Base-by-base conservation (phyloP, 257 asterid species). In the Capsicum chinense region DNA sequence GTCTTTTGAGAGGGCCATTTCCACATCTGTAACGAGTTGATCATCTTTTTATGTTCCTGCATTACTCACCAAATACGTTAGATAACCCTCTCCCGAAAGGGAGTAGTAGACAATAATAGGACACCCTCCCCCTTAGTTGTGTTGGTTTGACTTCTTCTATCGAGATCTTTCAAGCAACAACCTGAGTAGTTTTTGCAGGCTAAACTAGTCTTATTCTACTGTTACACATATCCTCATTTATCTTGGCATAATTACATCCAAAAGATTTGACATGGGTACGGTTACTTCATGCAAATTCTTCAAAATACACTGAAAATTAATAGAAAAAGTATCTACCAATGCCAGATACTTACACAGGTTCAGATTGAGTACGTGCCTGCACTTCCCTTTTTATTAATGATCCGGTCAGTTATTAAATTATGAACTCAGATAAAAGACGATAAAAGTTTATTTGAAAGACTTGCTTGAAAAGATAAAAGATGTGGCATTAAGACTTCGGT, bases 301-400 rank as follows among this genome's bases (percentile, higher is more conserved):
- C 69, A 63, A 11, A 63, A 26, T 21, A 26, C 70, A 11, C 70
- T 21, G 17, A 26, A 21, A 63, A 68, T 14, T 37, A 68, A 44
- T 44, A 44, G 5, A 37, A 21, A 26, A 67, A 35, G 10, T 68
- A 14, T 37, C 7, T 37, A 68, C 26, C 21, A 37, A 68, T 68
- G 13, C 7, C 19, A 15, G 21, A 37, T 68, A 67, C 21, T 1
- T 67, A 37, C 52, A 15, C 21, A 39, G 50, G 50, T 68, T 13
- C 50, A 68, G 19, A 68, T 37, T 16, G 76, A 68, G 76, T 68
- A 10, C 3, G 52, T 68, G 17, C 52, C 3, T 68, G 15, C 76
- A 68, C 76, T 68, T 66, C 3, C 73, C 76, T 37, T 70, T 70
- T 42, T 42, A 70, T 70, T 70, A 70, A n/a, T 42, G 79, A 16